Conservation (phyloP, 352 stramenopile genomes). For the Phytophthora kernoviae region DNA sequence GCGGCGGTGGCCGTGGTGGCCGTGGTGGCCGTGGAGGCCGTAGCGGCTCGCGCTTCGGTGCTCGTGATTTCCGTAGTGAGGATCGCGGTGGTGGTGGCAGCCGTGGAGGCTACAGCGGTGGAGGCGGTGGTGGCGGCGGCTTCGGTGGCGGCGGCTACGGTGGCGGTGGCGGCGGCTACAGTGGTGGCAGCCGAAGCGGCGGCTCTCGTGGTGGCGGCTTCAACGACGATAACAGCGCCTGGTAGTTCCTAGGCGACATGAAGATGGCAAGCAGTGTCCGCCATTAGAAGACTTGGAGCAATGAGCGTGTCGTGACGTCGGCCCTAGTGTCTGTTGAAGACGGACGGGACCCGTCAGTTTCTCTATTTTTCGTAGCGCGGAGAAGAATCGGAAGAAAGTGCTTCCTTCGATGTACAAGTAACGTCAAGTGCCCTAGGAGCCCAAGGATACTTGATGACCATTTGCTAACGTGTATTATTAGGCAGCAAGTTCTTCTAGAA, state of each 20-base stretch:
- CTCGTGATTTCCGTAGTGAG: slow-evolving; percentile 87
- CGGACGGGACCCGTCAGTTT: slow-evolving; percentile 34
- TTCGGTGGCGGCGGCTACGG: slow-evolving; percentile 36
- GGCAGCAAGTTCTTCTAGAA: slow-evolving; percentile 73
- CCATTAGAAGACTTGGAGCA: slow-evolving; percentile 48
- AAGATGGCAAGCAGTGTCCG: slow-evolving; percentile 52
- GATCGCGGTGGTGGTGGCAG: slow-evolving; percentile 52
- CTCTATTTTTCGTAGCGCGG: slow-evolving; percentile 52
- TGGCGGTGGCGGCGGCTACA: slow-evolving; percentile 30
- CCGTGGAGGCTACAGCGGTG: slow-evolving; percentile 24
- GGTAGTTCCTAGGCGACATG: slow-evolving; percentile 56
- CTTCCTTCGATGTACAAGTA: slow-evolving; percentile 81
- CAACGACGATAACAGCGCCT: slow-evolving; percentile 88
- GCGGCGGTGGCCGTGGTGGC: slow-evolving; percentile 51
- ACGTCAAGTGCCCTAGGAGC: slow-evolving; percentile 53
- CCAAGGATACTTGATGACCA: slow-evolving; percentile 60
- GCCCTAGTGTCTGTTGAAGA: slow-evolving; percentile 31
- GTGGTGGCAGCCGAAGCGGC: slow-evolving; percentile 36
- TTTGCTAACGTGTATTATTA: slow-evolving; percentile 81
- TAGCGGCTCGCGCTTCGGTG: slow-evolving; percentile 82
- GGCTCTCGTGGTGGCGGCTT: slow-evolving; percentile 50
- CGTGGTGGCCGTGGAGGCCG: slow-evolving; percentile 58
- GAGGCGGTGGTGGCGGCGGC: slow-evolving; percentile 25
- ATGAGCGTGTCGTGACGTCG: slow-evolving; percentile 36
- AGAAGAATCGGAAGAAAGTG: slow-evolving; percentile 68